These are phyloP conservation scores for Kodamaea nitidulidarum DNA, from an alignment of 805 yeast genomes.

Conservation along the genomic window DNA sequence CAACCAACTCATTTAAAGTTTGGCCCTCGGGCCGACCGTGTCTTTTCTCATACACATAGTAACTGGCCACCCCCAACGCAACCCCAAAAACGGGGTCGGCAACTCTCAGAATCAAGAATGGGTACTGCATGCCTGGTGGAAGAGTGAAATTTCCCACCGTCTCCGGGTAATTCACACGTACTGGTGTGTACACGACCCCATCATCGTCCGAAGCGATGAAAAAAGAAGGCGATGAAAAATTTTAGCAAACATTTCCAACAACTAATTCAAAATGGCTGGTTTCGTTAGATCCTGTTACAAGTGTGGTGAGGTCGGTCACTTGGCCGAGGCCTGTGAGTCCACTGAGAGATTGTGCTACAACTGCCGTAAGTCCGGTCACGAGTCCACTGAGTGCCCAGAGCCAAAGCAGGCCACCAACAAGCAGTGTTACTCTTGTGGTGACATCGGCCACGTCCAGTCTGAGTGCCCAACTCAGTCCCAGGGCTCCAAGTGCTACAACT, in stretches of 20 bases:
- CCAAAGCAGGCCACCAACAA: constrained; percentile 82
- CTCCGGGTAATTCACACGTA: constrained; percentile 6
- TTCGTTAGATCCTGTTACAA: constrained; percentile 81
- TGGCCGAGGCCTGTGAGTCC: constrained; percentile 84
- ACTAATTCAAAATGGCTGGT: constrained; percentile 29
- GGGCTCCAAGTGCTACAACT: constrained; percentile 76
- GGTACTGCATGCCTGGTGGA: constrained; percentile 31
- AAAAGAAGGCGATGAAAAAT: constrained; percentile 5
- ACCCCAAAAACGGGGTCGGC: constrained; percentile 66
- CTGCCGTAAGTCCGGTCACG: constrained; percentile 88
- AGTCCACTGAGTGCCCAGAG: constrained; percentile 81
- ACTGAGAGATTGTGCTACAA: constrained; percentile 86
- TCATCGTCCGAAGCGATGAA: not conserved
- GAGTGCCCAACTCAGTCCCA: constrained; percentile 71
- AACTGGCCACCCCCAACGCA: constrained; percentile 58
- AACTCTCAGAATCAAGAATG: constrained; percentile 48
- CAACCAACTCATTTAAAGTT: constrained; percentile 49
- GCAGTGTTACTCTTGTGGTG: constrained; percentile 92
- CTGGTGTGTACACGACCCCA: constrained; percentile 4
- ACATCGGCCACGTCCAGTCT: constrained; percentile 81
- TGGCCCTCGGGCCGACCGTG: constrained; percentile 59
- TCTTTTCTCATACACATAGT: constrained; percentile 59
- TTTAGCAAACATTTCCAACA: constrained; percentile 6
- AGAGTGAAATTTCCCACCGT: not conserved
- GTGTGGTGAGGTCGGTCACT: constrained; percentile 89